Percentiles rank a stretch among this genome's conserved stretches.
phyloP scores from a whole-genome alignment of 2,329 filamentous ascomycete species.

The Didymella sp. region DNA sequence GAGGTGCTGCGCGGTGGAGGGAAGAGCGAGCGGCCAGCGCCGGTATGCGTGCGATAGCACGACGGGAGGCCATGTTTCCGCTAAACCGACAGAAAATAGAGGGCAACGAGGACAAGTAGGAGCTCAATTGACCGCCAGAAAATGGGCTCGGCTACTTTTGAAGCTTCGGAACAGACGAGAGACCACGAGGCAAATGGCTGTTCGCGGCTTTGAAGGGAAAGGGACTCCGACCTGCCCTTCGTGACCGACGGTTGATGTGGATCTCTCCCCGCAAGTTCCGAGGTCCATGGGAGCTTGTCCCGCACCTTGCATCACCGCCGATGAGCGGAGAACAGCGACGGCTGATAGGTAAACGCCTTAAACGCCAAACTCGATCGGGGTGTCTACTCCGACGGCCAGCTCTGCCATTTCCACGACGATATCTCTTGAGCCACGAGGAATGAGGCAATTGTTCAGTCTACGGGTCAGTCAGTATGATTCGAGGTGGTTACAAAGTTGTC shows the following conservation, averaged over 20 bases:
- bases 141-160: slow-evolving; percentile 14
- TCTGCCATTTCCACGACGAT: neutral
- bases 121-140: slow-evolving; percentile 6
- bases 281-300: slow-evolving; percentile 13
- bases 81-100: slow-evolving; percentile 21
- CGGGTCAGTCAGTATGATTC: no score
- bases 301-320: slow-evolving; percentile 7
- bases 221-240: slow-evolving; percentile 22
- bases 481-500: no score
- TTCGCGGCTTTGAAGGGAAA: slow-evolving; percentile 26
- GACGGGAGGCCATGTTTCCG: slow-evolving; percentile 54
- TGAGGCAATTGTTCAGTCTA: neutral
- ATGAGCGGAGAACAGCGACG: slow-evolving; percentile 6
- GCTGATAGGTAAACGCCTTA: slow-evolving; percentile 16
- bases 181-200: slow-evolving; percentile 17
- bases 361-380: slow-evolving; percentile 14
- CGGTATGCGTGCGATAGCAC: slow-evolving; percentile 53
- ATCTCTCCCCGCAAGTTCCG: slow-evolving; percentile 22
- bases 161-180: slow-evolving; percentile 2
- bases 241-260: slow-evolving; percentile 22
- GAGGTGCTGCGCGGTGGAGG: slow-evolving; percentile 44
- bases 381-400: slow-evolving; percentile 3
- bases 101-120: slow-evolving; percentile 7
- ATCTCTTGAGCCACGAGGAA: neutral
- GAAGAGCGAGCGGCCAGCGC: slow-evolving; percentile 50